phyloP scores from a whole-genome alignment of 164 flowering plant genomes.

The Kalanchoe fedtschenkoi region DNA sequence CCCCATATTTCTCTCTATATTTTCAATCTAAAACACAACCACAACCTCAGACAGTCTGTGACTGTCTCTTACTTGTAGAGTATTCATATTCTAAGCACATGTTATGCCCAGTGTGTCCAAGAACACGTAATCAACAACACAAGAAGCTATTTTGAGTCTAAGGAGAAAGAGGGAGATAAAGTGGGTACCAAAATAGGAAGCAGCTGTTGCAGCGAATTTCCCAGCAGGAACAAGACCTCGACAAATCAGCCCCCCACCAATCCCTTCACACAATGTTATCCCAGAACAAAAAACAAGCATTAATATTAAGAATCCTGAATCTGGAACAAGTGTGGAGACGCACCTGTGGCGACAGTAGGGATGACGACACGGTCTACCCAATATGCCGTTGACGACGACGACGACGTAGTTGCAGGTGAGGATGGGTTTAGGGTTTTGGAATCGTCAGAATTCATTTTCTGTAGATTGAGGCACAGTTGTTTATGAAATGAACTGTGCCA shows the following conservation, averaged over 20 bases:
- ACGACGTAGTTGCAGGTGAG: background rate
- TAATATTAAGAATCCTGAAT: background rate
- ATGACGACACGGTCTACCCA: conserved; percentile 2
- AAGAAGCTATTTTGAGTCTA: background rate
- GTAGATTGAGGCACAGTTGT: too few species aligned
- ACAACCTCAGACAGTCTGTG: too few species aligned
- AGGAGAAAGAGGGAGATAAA: background rate
- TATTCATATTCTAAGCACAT: too few species aligned
- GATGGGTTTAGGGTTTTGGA: background rate
- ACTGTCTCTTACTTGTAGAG: too few species aligned
- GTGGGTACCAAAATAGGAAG: background rate
- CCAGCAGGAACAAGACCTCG: conserved; percentile 4
- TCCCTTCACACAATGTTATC: background rate
- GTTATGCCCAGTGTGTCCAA: too few species aligned
- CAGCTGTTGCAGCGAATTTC: background rate
- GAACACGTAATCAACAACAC: too few species aligned
- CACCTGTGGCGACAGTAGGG: conserved; percentile 1
- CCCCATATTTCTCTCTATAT: background rate
- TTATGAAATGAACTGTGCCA: too few species aligned
- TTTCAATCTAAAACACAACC: too few species aligned
- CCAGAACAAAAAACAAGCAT: background rate
- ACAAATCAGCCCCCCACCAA: background rate
- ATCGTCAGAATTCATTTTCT: background rate
- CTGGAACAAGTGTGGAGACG: background rate
- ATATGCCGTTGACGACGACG: background rate